Conservation (phyloP, 1,284 basidiomycete species). For the Austroboletus olivaceoglutinosus region DNA sequence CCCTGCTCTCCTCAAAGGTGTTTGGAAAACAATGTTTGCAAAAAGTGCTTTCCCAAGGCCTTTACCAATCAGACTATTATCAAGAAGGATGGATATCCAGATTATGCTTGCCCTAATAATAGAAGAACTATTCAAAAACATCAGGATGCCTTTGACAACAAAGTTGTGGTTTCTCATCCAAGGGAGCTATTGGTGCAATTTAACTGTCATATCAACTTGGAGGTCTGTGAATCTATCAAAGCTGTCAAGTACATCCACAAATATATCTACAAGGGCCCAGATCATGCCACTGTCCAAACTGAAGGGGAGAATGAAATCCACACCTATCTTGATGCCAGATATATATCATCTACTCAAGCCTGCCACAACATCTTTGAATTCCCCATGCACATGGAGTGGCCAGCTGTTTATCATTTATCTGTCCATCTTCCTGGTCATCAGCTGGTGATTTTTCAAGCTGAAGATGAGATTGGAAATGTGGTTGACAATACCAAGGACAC, state of each 20-base stretch:
- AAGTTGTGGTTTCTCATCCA: conserved; percentile 3
- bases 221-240: conserved; percentile 29
- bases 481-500: conserved; percentile 29
- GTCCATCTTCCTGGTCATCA: conserved; percentile 31
- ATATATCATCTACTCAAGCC: conserved; percentile 14
- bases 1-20: conserved; percentile 8
- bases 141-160: conserved; percentile 2
- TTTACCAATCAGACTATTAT: conserved; percentile 2
- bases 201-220: conserved; percentile 50
- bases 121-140: conserved; percentile 3
- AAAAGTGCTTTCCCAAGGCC: conserved; percentile 5
- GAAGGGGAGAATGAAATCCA: conserved; percentile 6
- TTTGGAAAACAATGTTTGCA: conserved; percentile 4
- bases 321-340: conserved; percentile 18
- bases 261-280: no score
- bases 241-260: no score
- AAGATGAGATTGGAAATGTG: conserved; percentile 7
- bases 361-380: no score
- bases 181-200: conserved; percentile 21
- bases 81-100: conserved; percentile 13
- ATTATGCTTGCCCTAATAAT: conserved; percentile 12
- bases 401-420: conserved; percentile 11
- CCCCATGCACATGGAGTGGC: conserved; percentile 17
- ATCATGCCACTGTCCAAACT: conserved; percentile 22
- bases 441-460: conserved; percentile 34